These are phyloP conservation scores for Cutaneotrichosporon curvatum DNA, from an alignment of 1,284 basidiomycete genomes.

Conservation along the genomic window DNA sequence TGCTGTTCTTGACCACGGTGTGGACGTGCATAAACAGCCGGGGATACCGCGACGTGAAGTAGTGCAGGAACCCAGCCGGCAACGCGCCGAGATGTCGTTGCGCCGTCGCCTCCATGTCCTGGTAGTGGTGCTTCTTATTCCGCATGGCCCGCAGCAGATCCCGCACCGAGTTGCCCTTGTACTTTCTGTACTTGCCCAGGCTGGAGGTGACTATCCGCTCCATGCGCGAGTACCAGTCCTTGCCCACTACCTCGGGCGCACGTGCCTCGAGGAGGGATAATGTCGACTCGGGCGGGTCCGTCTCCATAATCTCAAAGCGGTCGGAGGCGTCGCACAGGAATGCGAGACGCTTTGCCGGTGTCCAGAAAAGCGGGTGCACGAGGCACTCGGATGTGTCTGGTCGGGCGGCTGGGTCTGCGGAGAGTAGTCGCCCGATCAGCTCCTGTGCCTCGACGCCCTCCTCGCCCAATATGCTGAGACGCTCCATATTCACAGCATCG, in stretches of 20 bases:
- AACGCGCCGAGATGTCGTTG: constrained; percentile 79
- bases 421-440: constrained; percentile 68
- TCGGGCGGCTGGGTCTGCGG: constrained; percentile 65
- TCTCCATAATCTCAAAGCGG: constrained; percentile 94
- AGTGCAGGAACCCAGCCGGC: constrained; percentile 84
- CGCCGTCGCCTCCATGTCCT: constrained; percentile 75
- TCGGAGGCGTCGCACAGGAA: constrained; percentile 97
- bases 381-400: constrained; percentile 81
- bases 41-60: constrained; percentile 91
- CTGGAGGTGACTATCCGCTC: constrained; percentile 89
- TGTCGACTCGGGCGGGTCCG: constrained; percentile 73
- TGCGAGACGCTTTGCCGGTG: constrained; percentile 69
- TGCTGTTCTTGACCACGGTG: constrained; percentile 59
- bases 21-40: constrained; percentile 87
- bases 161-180: constrained; percentile 81
- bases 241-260: constrained; percentile 62
- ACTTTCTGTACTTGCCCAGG: constrained; percentile 92
- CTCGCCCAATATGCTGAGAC: constrained; percentile 74
- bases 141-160: constrained; percentile 86
- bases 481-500: constrained; percentile 57
- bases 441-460: constrained; percentile 79
- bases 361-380: constrained; percentile 96
- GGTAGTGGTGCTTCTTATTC: constrained; percentile 99
- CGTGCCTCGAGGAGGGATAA: constrained; percentile 68
- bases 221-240: constrained; percentile 78